Conservation (phyloP, 192 early-diverging fungal species). For the Funneliformis geosporum region DNA sequence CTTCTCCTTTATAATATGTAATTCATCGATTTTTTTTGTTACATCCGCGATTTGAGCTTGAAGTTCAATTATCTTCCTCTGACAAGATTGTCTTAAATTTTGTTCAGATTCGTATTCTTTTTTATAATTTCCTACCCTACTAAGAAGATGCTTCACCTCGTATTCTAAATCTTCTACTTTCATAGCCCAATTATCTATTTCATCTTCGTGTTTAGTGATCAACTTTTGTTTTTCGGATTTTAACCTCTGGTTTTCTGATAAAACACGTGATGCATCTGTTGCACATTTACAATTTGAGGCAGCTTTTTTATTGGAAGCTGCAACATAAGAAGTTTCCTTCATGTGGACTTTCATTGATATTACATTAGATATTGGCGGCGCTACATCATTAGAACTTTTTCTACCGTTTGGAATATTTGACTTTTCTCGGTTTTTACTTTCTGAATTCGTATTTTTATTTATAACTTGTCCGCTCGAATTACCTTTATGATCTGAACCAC, state of each 20-base stretch:
- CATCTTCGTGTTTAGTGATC: neutral
- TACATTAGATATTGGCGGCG: neutral
- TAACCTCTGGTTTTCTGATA: neutral
- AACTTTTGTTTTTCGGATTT: neutral
- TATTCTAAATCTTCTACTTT: neutral
- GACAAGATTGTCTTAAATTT: neutral
- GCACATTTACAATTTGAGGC: neutral
- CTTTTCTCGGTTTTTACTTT: neutral
- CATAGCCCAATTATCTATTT: neutral
- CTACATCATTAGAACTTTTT: neutral
- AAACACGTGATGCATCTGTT: neutral
- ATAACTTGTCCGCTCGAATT: neutral
- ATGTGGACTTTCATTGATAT: neutral
- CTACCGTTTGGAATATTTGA: neutral
- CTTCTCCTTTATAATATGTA: neutral
- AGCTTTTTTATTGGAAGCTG: neutral
- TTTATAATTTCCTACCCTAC: neutral
- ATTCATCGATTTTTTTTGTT: neutral
- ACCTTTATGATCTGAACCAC: neutral
- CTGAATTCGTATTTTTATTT: too few species aligned
- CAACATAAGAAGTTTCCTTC: neutral
- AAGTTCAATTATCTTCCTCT: constrained; percentile 4
- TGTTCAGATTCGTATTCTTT: neutral
- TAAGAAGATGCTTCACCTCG: neutral
- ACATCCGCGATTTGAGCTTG: neutral